Conservation (phyloP, 148 eudicot genomes). For the Fagopyrum esculentum region DNA sequence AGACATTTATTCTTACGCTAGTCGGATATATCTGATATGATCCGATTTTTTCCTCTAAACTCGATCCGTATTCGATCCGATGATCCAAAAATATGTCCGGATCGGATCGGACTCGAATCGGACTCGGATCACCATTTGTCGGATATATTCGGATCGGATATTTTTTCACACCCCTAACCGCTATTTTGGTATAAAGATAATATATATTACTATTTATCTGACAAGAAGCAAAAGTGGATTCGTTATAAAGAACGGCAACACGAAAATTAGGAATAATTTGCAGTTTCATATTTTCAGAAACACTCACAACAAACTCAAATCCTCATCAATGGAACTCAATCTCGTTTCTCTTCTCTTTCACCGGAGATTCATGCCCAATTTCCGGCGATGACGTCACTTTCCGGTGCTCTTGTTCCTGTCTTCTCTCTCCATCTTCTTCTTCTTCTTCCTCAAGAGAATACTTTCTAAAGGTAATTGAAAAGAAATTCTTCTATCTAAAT, state of each 20-base stretch:
- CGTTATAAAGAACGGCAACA: neutral
- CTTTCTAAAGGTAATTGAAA: neutral
- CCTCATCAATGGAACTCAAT: neutral
- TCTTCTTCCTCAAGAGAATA: neutral
- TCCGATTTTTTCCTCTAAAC: no score
- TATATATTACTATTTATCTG: no score
- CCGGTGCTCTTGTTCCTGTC: neutral
- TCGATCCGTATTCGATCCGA: no score
- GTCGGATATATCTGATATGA: no score
- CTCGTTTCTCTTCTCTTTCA: neutral
- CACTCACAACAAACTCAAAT: neutral
- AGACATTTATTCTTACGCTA: no score
- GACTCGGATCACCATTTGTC: no score
- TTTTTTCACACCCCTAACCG: no score
- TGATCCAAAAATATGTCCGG: no score
- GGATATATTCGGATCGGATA: no score
- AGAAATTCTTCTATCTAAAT: neutral
- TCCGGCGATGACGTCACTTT: constrained; percentile 9
- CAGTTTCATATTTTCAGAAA: neutral
- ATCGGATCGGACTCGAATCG: no score
- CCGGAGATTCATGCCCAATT: neutral
- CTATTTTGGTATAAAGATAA: no score
- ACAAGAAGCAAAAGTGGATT: neutral
- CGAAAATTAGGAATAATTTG: neutral
- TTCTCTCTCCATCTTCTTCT: neutral